Evolutionary conservation across 257 asterid genomes (phyloP).

Genomic region (Fraxinus quadrangulata): DNA sequence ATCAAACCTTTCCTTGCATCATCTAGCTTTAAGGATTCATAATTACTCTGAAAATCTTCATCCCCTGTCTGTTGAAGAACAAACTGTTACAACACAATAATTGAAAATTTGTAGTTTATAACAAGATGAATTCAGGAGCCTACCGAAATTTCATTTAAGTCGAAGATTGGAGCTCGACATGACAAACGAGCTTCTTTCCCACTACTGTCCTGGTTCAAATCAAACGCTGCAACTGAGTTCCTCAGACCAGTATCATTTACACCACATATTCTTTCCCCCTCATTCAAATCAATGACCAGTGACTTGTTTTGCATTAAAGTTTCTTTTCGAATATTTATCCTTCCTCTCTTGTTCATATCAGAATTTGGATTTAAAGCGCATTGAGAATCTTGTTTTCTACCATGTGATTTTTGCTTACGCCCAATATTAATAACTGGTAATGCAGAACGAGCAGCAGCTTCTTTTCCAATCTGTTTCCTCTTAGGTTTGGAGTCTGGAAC

Average conservation of each 20-base stretch:
- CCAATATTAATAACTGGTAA: slow-evolving; percentile 29
- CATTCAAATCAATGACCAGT: slow-evolving; percentile 39
- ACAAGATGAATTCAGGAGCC: slow-evolving; percentile 4
- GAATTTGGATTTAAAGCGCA: slow-evolving; percentile 14
- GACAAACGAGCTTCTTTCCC: slow-evolving; percentile 45
- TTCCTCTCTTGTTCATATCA: slow-evolving; percentile 41
- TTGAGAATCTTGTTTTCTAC: slow-evolving; percentile 34
- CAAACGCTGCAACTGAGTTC: slow-evolving; percentile 32
- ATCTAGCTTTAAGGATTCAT: slow-evolving; percentile 42
- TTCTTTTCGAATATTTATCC: slow-evolving; percentile 39
- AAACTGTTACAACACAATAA: neutral
- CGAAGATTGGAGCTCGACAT: slow-evolving; percentile 69
- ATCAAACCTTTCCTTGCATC: slow-evolving; percentile 45
- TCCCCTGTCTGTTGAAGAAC: slow-evolving; percentile 57
- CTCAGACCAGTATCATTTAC: slow-evolving; percentile 32
- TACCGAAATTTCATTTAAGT: slow-evolving; percentile 83
- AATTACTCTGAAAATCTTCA: slow-evolving; percentile 51
- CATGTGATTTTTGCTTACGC: slow-evolving; percentile 33
- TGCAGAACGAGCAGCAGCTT: slow-evolving; percentile 7
- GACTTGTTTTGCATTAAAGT: slow-evolving; percentile 5
- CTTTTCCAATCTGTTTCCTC: slow-evolving; percentile 36
- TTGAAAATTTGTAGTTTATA: neutral
- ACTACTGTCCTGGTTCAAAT: slow-evolving; percentile 55
- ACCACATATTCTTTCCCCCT: slow-evolving; percentile 37
- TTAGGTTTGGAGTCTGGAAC: slow-evolving; percentile 34